phyloP scores from a whole-genome alignment of 2,329 filamentous ascomycete genomes.

The Cryphonectria carpinicola region DNA sequence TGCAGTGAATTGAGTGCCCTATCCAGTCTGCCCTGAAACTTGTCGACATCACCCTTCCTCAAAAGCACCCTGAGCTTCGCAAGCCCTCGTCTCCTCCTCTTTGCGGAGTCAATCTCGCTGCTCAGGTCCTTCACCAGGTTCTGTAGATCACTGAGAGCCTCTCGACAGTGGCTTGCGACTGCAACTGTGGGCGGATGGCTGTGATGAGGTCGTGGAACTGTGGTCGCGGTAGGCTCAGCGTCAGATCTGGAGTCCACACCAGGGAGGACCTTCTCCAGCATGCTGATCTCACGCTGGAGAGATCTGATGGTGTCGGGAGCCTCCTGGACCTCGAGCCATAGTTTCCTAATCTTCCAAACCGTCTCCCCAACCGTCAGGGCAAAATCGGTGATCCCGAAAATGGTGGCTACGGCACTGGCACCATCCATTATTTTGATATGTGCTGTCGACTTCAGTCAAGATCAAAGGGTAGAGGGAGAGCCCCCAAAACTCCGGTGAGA shows the following conservation, averaged over 20 bases:
- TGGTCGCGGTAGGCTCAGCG: conserved; percentile 15
- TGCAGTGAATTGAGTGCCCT: conserved; percentile 4
- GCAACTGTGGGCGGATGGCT: conserved; percentile 25
- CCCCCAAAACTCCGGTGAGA: background rate
- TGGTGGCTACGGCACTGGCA: conserved; percentile 29
- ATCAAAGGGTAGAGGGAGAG: background rate
- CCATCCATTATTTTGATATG: background rate
- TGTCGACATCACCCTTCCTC: conserved; percentile 10
- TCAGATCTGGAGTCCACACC: conserved; percentile 30
- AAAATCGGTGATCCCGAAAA: conserved; percentile 34
- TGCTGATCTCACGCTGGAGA: conserved; percentile 32
- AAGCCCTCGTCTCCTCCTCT: background rate
- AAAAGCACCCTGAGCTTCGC: conserved; percentile 10
- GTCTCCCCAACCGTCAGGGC: conserved; percentile 30
- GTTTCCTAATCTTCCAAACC: conserved; percentile 33
- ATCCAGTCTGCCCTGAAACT: conserved; percentile 9
- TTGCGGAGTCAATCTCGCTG: background rate
- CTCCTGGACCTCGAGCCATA: conserved; percentile 35
- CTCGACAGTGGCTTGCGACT: conserved; percentile 32
- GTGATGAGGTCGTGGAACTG: conserved; percentile 18
- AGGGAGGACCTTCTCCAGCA: conserved; percentile 33
- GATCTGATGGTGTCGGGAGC: conserved; percentile 27
- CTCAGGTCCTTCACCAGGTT: conserved; percentile 31
- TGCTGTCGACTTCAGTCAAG: background rate
- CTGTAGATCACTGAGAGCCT: conserved; percentile 31